Conservation (phyloP, 192 early-diverging fungal genomes). For the Linnemannia hyalina region DNA sequence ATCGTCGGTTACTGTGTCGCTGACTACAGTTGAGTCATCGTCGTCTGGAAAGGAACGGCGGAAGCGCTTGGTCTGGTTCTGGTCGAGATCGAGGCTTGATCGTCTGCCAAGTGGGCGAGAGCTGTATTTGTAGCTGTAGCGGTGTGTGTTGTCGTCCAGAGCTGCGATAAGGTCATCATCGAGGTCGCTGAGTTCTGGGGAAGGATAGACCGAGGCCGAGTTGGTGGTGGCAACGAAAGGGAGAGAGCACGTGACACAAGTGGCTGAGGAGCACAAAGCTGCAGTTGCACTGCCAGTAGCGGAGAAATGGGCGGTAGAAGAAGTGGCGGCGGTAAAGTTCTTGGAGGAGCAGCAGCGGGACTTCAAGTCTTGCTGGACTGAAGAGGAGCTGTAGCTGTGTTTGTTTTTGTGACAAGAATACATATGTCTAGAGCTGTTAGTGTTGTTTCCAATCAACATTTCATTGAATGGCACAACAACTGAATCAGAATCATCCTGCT, state of each 20-base stretch:
- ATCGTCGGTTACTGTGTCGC: not conserved
- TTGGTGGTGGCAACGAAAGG: not conserved
- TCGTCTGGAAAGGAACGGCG: not conserved
- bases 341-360: not conserved
- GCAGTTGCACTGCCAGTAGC: not conserved
- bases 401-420: not conserved
- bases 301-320: not conserved
- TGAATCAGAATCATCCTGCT: not conserved
- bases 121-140: not conserved
- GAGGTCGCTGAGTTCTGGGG: not conserved
- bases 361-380: not conserved
- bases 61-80: not conserved
- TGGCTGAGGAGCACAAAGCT: not conserved
- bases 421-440: not conserved
- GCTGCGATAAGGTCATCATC: not conserved
- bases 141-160: not conserved
- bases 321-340: not conserved
- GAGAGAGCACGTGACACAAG: not conserved
- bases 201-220: not conserved
- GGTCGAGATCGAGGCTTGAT: not conserved
- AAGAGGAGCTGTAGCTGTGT: not conserved
- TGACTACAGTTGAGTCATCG: not conserved
- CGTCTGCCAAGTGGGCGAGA: not conserved
- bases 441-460: slow-evolving; percentile 2
- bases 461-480: not conserved